phyloP scores from a whole-genome alignment of 2,329 filamentous ascomycete genomes.

The Botryotinia narcissicola region DNA sequence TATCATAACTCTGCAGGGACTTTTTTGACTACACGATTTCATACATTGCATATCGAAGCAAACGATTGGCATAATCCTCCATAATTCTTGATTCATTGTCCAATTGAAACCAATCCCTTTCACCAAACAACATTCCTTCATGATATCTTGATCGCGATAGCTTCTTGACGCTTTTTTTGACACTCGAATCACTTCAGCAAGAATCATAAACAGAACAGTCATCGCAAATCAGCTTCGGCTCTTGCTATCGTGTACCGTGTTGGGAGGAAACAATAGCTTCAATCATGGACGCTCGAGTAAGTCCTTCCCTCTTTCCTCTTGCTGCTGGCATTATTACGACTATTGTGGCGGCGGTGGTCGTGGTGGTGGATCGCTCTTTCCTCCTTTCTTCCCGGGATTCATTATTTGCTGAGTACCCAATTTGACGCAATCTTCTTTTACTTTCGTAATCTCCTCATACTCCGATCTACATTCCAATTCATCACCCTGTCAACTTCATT shows the following conservation, averaged over 20 bases:
- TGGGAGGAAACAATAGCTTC: slow-evolving; percentile 6
- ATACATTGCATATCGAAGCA: slow-evolving; percentile 16
- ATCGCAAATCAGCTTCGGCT: slow-evolving; percentile 7
- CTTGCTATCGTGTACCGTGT: background rate
- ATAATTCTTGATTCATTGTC: background rate
- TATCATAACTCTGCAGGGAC: slow-evolving; percentile 9
- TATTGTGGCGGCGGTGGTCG: background rate
- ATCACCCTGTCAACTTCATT: slow-evolving; percentile 28
- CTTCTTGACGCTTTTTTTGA: slow-evolving; percentile 14
- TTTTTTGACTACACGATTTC: slow-evolving; percentile 7
- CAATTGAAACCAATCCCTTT: background rate
- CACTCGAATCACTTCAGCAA: background rate
- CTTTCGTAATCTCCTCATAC: slow-evolving; percentile 15
- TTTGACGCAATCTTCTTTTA: slow-evolving; percentile 6
- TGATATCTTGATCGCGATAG: slow-evolving; percentile 33
- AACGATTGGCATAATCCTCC: slow-evolving; percentile 7
- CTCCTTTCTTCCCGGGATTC: background rate
- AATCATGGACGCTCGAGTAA: slow-evolving; percentile 45
- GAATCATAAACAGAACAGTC: background rate
- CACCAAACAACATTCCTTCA: slow-evolving; percentile 1
- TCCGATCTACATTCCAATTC: slow-evolving; percentile 24
- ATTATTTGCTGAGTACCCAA: background rate
- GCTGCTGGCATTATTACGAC: background rate
- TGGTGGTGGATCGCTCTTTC: slow-evolving; percentile 10
- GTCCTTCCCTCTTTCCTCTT: slow-evolving; percentile 24